Evolutionary conservation across 805 yeast species (phyloP).

Genomic region (Tetrapisispora nanseiensis): DNA sequence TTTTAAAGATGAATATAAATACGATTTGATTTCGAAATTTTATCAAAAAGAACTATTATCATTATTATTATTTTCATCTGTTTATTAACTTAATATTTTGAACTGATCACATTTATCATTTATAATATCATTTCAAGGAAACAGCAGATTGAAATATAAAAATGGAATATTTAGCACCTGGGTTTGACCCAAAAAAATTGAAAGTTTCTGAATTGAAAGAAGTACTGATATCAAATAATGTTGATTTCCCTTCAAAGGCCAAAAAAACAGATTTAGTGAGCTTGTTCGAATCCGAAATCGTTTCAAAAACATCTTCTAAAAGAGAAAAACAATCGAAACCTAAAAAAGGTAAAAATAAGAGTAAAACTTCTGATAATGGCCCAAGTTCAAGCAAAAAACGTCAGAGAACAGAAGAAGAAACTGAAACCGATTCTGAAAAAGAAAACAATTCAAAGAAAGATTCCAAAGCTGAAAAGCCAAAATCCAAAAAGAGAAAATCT

Average conservation of each 20-base stretch:
- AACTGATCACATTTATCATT: background rate
- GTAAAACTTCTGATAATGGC: constrained; percentile 16
- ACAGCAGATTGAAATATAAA: background rate
- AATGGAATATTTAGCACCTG: constrained; percentile 25
- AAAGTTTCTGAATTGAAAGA: constrained; percentile 63
- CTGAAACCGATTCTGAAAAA: background rate
- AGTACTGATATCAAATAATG: constrained; percentile 48
- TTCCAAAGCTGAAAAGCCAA: background rate
- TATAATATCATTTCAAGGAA: background rate
- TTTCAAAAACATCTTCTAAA: constrained; percentile 37
- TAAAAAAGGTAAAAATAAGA: constrained; percentile 30
- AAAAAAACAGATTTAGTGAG: constrained; percentile 56
- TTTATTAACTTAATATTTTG: too few species aligned
- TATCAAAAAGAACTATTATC: too few species aligned
- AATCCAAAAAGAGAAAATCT: background rate
- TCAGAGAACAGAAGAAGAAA: background rate
- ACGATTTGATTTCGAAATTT: too few species aligned
- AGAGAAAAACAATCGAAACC: constrained; percentile 26
- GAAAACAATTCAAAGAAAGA: background rate
- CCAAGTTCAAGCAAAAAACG: background rate
- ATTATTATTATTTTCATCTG: background rate
- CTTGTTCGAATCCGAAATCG: constrained; percentile 43
- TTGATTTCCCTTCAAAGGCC: constrained; percentile 49
- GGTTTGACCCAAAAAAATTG: constrained; percentile 54
- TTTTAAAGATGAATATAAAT: too few species aligned